These are phyloP conservation scores for Cairneyella variabilis DNA, from an alignment of 495 filamentous ascomycete species.

Conservation along the genomic window DNA sequence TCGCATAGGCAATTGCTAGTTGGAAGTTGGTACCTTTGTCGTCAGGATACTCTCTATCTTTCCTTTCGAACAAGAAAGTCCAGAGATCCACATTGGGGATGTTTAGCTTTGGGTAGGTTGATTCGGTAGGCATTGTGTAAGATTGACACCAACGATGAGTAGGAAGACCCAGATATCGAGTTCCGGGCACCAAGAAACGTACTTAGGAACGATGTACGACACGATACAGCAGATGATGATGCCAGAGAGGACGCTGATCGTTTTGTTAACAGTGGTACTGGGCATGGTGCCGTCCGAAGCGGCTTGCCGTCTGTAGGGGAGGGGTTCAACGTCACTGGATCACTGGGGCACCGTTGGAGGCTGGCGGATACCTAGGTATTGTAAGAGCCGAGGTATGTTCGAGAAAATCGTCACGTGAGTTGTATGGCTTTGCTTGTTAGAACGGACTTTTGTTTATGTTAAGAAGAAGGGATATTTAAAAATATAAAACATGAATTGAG, in stretches of 20 bases:
- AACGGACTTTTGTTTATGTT: no score
- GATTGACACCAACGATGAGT: conserved; percentile 18
- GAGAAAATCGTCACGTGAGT: no score
- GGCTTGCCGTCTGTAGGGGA: background rate
- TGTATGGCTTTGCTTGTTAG: no score
- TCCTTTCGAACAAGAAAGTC: conserved; percentile 75
- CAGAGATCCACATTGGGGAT: conserved; percentile 71
- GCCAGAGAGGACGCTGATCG: conserved; percentile 9
- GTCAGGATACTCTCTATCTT: conserved; percentile 62
- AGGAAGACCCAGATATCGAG: conserved; percentile 17
- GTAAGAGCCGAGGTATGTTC: no score
- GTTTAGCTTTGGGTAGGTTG: conserved; percentile 50
- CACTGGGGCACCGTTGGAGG: background rate
- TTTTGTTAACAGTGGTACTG: conserved; percentile 3
- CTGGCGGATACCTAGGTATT: no score
- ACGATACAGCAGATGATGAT: conserved; percentile 16
- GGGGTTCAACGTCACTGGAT: background rate
- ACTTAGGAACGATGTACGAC: conserved; percentile 9
- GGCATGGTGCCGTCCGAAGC: background rate
- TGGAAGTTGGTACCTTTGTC: conserved; percentile 47
- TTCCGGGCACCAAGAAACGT: conserved; percentile 16
- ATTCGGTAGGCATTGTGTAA: conserved; percentile 33
- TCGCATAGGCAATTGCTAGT: background rate
- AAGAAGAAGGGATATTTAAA: no score
- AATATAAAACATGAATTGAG: no score